Evolutionary conservation across 306 rosid genomes (phyloP).

Genomic region (Cicer judaicum): DNA sequence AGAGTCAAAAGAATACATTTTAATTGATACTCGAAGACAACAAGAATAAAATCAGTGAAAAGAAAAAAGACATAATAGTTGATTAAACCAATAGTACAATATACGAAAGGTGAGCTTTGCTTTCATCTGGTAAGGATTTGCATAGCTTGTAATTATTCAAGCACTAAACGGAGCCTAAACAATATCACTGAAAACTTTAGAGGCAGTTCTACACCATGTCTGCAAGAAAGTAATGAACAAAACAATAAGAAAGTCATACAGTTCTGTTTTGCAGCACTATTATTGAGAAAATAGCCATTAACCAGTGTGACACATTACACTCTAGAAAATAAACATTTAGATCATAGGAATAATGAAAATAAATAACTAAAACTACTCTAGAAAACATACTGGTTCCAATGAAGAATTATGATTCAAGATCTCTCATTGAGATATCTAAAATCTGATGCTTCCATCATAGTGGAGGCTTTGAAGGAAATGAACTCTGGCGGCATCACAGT

Average conservation of each 20-base stretch:
- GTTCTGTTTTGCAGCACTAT: too few species aligned
- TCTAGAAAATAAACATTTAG: too few species aligned
- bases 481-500: neutral
- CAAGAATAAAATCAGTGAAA: constrained; percentile 25
- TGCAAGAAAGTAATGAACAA: constrained; percentile 40
- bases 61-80: constrained; percentile 4
- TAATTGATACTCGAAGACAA: constrained; percentile 34
- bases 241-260: neutral
- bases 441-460: neutral
- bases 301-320: too few species aligned
- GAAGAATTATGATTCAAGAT: too few species aligned
- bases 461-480: neutral
- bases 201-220: constrained; percentile 91
- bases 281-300: too few species aligned
- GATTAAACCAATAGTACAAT: constrained; percentile 28
- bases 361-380: too few species aligned
- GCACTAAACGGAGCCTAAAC: constrained; percentile 49
- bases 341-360: too few species aligned
- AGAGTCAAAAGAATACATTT: neutral
- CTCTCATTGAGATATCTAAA: neutral
- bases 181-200: constrained; percentile 74
- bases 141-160: neutral
- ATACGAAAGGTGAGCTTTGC: constrained; percentile 23
- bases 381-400: too few species aligned
- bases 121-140: constrained; percentile 19